These are phyloP conservation scores for Primulina eburnea DNA, from an alignment of 257 asterid genomes.

Conservation along the genomic window DNA sequence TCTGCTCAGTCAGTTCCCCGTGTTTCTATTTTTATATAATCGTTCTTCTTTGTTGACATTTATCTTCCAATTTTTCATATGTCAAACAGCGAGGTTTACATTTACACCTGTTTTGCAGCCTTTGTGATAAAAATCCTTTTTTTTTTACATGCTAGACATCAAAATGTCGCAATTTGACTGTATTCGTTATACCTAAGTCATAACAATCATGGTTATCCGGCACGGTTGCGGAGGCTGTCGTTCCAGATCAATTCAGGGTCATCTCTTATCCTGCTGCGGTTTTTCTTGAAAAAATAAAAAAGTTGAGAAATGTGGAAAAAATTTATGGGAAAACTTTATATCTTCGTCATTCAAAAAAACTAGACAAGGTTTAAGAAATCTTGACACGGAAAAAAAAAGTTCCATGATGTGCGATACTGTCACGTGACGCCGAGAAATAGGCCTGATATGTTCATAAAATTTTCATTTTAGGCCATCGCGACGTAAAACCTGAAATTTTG, in stretches of 20 bases:
- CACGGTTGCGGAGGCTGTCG: neutral
- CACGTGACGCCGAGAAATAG: too few relatives aligned
- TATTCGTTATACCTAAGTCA: conserved; percentile 4
- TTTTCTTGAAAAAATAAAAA: too few relatives aligned
- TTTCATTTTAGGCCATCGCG: too few relatives aligned
- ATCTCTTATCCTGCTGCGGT: too few relatives aligned
- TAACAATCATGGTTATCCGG: neutral
- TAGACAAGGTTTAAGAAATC: neutral
- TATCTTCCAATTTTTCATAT: too few relatives aligned
- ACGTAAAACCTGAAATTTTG: too few relatives aligned
- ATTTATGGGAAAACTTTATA: too few relatives aligned
- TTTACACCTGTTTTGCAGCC: neutral
- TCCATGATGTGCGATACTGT: neutral
- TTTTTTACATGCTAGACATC: neutral
- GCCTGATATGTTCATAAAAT: too few relatives aligned
- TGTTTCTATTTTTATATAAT: neutral
- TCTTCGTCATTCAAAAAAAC: neutral
- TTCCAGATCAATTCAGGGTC: neutral
- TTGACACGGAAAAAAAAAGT: neutral
- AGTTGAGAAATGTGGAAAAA: too few relatives aligned
- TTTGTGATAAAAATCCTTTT: neutral
- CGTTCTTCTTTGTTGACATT: neutral
- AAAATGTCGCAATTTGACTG: neutral
- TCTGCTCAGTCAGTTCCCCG: neutral
- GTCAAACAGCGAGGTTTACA: neutral